Conservation (phyloP, 2,329 filamentous ascomycete species). For the Verticillium dahliae region DNA sequence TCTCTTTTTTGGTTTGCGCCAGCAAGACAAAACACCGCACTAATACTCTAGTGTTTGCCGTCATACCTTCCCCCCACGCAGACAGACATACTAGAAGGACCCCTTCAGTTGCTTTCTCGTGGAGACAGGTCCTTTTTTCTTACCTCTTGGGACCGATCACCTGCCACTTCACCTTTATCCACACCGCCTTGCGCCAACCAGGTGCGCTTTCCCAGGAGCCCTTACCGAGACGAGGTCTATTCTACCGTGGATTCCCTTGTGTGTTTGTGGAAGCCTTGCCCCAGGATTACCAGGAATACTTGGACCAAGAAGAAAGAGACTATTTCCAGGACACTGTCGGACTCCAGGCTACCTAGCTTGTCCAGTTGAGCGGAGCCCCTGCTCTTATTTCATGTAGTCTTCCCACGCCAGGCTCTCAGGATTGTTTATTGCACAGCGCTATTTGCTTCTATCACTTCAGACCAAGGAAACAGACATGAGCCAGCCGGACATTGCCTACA, state of each 20-base stretch:
- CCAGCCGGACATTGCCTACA: constrained; percentile 41
- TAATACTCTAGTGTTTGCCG: constrained; percentile 11
- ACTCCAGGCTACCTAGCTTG: constrained; percentile 9
- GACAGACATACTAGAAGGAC: constrained; percentile 9
- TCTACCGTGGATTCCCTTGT: constrained; percentile 14
- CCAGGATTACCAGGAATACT: constrained; percentile 12
- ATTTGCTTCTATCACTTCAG: background rate
- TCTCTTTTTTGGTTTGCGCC: constrained; percentile 12
- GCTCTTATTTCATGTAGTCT: constrained; percentile 13
- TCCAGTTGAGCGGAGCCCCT: constrained; percentile 5
- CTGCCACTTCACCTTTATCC: constrained; percentile 8
- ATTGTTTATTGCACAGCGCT: background rate
- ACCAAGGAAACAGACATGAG: constrained; percentile 32
- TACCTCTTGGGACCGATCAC: constrained; percentile 13
- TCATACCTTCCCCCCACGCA: constrained; percentile 3
- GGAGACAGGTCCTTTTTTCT: constrained; percentile 10
- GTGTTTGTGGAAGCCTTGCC: constrained; percentile 10
- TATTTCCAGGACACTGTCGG: constrained; percentile 7
- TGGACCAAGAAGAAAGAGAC: constrained; percentile 10
- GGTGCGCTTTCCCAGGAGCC: constrained; percentile 9
- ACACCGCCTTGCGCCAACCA: constrained; percentile 13
- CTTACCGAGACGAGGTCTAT: constrained; percentile 12
- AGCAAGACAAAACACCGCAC: constrained; percentile 12
- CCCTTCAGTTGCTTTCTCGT: constrained; percentile 10
- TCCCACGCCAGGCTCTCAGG: constrained; percentile 7